These are phyloP conservation scores for Bisporella sp. DNA, from an alignment of 2,329 filamentous ascomycete species.

Conservation along the genomic window DNA sequence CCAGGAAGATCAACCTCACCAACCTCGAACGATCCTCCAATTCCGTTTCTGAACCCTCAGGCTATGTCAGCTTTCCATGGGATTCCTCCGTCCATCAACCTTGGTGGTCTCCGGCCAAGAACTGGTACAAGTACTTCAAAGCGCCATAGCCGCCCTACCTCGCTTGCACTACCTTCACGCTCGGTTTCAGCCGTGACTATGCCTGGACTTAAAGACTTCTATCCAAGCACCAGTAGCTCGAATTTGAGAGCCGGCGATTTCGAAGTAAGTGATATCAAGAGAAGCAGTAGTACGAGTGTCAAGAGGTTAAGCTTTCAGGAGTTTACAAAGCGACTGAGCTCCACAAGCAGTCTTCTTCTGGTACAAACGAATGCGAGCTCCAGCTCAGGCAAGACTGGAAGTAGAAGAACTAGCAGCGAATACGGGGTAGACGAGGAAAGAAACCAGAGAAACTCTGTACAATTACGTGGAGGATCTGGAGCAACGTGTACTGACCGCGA, in stretches of 20 bases:
- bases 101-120: slow-evolving; percentile 16
- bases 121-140: slow-evolving; percentile 17
- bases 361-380: slow-evolving; percentile 46
- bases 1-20: slow-evolving; percentile 17
- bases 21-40: slow-evolving; percentile 14
- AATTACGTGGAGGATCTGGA: background rate
- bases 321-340: slow-evolving; percentile 53
- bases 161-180: slow-evolving; percentile 20
- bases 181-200: slow-evolving; percentile 20
- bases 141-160: slow-evolving; percentile 18
- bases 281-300: slow-evolving; percentile 44
- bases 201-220: slow-evolving; percentile 14
- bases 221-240: slow-evolving; percentile 5
- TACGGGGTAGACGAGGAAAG: slow-evolving; percentile 10
- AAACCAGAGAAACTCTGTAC: slow-evolving; percentile 1
- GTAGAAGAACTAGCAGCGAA: slow-evolving; percentile 18
- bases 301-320: slow-evolving; percentile 57
- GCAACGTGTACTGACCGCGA: slow-evolving; percentile 6
- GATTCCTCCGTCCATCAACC: slow-evolving; percentile 1
- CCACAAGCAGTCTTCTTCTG: slow-evolving; percentile 52
- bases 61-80: slow-evolving; percentile 24
- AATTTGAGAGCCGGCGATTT: slow-evolving; percentile 6
- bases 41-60: slow-evolving; percentile 23
- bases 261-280: slow-evolving; percentile 14
- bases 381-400: slow-evolving; percentile 18